These are phyloP conservation scores for Fusarium odoratissimum DNA, from an alignment of 2,329 filamentous ascomycete genomes.

Conservation along the genomic window DNA sequence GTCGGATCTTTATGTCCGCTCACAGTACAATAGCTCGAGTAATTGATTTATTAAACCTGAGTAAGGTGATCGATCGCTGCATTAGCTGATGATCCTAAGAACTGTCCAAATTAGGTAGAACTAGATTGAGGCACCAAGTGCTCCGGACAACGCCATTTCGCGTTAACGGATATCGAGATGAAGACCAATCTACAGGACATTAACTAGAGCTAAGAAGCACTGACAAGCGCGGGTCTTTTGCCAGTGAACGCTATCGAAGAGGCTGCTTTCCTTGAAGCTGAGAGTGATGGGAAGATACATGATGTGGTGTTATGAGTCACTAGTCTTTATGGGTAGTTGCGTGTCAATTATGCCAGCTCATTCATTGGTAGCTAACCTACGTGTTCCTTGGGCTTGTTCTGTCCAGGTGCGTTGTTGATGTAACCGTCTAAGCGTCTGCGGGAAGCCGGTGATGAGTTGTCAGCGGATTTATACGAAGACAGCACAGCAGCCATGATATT, in stretches of 20 bases:
- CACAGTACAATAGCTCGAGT: not conserved
- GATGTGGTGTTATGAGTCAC: not conserved
- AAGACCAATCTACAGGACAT: slow-evolving; percentile 12
- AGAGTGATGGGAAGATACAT: slow-evolving; percentile 6
- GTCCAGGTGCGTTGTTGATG: slow-evolving; percentile 3
- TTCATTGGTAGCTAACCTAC: not conserved
- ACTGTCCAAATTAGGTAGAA: not conserved
- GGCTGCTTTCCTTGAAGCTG: not conserved
- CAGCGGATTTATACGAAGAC: not conserved
- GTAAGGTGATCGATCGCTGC: not conserved
- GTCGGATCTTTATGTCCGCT: not conserved
- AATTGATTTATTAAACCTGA: not conserved
- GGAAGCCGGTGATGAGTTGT: slow-evolving; percentile 21
- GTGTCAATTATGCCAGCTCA: not conserved
- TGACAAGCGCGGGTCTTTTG: not conserved
- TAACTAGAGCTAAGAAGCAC: not conserved
- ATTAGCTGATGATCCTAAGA: not conserved
- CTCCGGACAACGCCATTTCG: not conserved
- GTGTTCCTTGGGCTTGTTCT: not conserved
- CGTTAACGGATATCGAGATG: not conserved
- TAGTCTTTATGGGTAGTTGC: not conserved
- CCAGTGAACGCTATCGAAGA: not conserved
- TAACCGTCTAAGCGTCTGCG: not conserved
- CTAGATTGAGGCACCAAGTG: slow-evolving; percentile 10
- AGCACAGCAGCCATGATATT: not conserved